Conservation (phyloP, 805 yeast genomes). For the Myxozyma kluyveri region DNA sequence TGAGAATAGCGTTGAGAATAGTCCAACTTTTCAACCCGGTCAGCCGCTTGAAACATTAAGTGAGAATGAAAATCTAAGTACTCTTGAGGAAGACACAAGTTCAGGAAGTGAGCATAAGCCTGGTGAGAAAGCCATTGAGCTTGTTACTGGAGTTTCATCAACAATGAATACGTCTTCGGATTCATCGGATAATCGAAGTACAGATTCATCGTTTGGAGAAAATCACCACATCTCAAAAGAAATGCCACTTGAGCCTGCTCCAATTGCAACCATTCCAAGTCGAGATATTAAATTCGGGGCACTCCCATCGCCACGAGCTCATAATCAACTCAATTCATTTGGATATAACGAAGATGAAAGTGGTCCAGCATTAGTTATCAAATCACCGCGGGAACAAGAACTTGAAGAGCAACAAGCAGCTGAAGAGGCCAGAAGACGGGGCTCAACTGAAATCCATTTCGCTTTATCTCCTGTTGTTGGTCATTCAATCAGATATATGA, state of each 20-base stretch:
- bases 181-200: neutral
- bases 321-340: conserved; percentile 40
- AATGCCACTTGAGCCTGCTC: neutral
- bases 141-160: neutral
- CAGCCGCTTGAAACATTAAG: neutral
- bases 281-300: conserved; percentile 56
- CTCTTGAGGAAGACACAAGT: neutral
- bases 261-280: neutral
- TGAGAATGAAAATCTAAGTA: neutral
- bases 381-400: conserved; percentile 65
- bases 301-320: conserved; percentile 49
- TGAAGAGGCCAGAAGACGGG: conserved; percentile 27
- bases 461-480: conserved; percentile 23
- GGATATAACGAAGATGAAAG: conserved; percentile 47
- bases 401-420: conserved; percentile 30
- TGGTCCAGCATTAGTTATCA: conserved; percentile 75
- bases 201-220: neutral
- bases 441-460: conserved; percentile 32
- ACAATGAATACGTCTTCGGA: neutral
- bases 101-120: neutral
- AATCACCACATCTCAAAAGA: neutral
- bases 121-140: neutral
- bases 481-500: neutral
- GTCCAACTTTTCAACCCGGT: neutral
- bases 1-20: neutral